phyloP scores from a whole-genome alignment of 768 basidiomycete genomes.

The Lactarius pseudohatsudake region DNA sequence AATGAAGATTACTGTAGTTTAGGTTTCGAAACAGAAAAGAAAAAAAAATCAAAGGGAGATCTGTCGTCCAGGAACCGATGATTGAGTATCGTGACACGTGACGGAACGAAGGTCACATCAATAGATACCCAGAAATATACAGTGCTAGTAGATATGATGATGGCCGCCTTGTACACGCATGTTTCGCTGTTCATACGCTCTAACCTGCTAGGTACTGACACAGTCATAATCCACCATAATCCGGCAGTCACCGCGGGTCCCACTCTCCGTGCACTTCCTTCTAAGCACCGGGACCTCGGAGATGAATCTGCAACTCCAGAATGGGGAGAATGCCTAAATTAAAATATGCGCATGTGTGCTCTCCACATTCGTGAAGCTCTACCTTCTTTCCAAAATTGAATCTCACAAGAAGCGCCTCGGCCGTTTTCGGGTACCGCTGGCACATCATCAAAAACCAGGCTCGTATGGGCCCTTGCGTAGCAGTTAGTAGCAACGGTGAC shows the following conservation, averaged over 20 bases:
- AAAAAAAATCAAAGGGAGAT: conserved; percentile 1
- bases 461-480: neutral
- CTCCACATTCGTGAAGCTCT: conserved; percentile 6
- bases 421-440: conserved; percentile 17
- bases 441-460: neutral
- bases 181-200: conserved; percentile 20
- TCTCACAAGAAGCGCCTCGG: conserved; percentile 15
- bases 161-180: conserved; percentile 12
- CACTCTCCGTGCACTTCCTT: conserved; percentile 7
- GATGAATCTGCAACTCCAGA: conserved; percentile 13
- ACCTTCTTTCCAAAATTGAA: neutral
- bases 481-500: neutral
- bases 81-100: conserved; percentile 15
- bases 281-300: conserved; percentile 20
- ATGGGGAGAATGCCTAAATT: conserved; percentile 14
- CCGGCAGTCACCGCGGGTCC: conserved; percentile 14
- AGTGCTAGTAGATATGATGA: neutral
- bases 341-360: conserved; percentile 12
- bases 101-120: conserved; percentile 22
- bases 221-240: neutral
- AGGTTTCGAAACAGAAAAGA: conserved; percentile 7
- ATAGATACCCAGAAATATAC: conserved; percentile 8
- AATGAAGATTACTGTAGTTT: conserved; percentile 22
- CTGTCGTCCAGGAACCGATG: conserved; percentile 26
- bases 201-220: conserved; percentile 5